These are phyloP conservation scores for Erysimum cheiri DNA, from an alignment of 441 rosid species.

Conservation along the genomic window DNA sequence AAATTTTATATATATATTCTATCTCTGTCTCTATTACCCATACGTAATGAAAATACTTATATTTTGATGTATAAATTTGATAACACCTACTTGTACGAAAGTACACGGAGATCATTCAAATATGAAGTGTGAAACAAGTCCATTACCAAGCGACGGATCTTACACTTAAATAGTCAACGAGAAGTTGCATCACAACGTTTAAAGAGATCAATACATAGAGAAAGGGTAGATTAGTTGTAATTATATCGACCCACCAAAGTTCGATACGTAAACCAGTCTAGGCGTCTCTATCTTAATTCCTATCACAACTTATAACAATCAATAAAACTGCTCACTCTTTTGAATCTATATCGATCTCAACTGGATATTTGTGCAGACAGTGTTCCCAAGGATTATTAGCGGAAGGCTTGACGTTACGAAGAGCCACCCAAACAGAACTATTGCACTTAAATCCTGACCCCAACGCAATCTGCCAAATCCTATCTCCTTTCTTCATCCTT, in stretches of 20 bases:
- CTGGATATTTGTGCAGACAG: constrained; percentile 63
- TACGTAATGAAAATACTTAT: too few species aligned
- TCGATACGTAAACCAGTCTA: constrained; percentile 3
- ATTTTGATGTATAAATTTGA: not conserved
- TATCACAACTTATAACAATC: not conserved
- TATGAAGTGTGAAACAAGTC: not conserved
- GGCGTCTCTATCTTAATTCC: not conserved
- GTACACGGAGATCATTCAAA: not conserved
- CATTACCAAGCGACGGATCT: not conserved
- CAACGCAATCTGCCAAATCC: constrained; percentile 77
- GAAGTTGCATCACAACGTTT: not conserved
- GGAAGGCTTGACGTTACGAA: constrained; percentile 58
- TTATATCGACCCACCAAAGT: constrained; percentile 13
- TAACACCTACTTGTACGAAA: not conserved
- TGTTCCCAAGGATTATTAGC: constrained; percentile 64
- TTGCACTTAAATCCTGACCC: constrained; percentile 74
- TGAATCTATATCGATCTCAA: constrained; percentile 42
- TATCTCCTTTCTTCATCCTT: constrained; percentile 62
- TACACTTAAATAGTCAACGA: not conserved
- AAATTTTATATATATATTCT: not conserved
- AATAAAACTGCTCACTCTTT: constrained; percentile 2
- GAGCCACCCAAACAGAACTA: constrained; percentile 78
- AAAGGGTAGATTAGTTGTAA: constrained; percentile 8
- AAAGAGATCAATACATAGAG: not conserved
- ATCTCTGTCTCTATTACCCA: not conserved